These are phyloP conservation scores for Ophiognomonia clavigignenti-juglandacearum DNA, from an alignment of 2,329 filamentous ascomycete genomes.

Conservation along the genomic window DNA sequence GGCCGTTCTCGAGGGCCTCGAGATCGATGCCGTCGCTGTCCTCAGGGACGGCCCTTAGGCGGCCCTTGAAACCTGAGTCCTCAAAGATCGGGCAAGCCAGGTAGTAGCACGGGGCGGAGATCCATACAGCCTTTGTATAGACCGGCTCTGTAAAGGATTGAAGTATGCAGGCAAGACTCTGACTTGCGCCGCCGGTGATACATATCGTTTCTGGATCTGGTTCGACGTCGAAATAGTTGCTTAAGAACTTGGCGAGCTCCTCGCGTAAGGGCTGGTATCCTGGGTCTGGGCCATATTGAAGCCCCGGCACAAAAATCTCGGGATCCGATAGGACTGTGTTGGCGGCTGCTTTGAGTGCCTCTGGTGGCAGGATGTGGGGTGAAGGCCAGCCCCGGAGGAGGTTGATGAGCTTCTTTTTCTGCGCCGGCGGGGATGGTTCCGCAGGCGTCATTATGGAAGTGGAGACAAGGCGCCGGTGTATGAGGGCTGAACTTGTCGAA, in stretches of 20 bases:
- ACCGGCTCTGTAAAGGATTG: conserved; percentile 75
- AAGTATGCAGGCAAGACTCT: conserved; percentile 73
- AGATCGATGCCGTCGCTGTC: conserved; percentile 74
- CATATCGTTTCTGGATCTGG: conserved; percentile 58
- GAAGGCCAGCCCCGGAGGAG: conserved; percentile 66
- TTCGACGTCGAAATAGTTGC: conserved; percentile 48
- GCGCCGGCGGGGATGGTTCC: conserved; percentile 4
- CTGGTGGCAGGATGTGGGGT: conserved; percentile 57
- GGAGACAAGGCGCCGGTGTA: neutral
- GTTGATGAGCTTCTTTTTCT: conserved; percentile 48
- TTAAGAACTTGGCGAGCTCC: conserved; percentile 67
- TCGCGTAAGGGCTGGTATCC: conserved; percentile 68
- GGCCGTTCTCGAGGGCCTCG: conserved; percentile 46
- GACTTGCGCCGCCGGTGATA: conserved; percentile 80
- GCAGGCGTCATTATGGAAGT: conserved; percentile 9
- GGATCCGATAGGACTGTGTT: conserved; percentile 57
- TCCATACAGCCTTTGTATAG: conserved; percentile 72
- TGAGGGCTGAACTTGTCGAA: neutral
- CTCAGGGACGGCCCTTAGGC: conserved; percentile 67
- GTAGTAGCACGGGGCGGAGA: conserved; percentile 78
- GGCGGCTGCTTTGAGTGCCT: conserved; percentile 57
- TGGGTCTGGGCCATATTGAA: conserved; percentile 62
- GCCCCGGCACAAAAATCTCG: conserved; percentile 52
- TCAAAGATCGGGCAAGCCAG: conserved; percentile 82
- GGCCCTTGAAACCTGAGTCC: conserved; percentile 67